Conservation (phyloP, 2,329 filamentous ascomycete species). For the Epichloe aotearoae region DNA sequence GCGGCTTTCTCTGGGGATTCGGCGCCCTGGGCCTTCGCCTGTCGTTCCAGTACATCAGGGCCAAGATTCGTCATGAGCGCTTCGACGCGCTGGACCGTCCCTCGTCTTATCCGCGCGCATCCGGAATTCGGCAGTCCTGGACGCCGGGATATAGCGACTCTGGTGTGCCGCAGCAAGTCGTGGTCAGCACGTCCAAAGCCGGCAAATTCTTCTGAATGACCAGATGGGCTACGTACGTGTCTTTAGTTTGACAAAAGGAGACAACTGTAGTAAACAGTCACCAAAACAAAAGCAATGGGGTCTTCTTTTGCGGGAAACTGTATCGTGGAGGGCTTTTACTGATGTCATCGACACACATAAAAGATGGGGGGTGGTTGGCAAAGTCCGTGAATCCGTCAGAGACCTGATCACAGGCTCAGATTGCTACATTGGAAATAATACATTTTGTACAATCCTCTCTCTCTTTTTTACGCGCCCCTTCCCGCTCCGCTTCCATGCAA, state of each 20-base stretch:
- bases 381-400: not conserved
- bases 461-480: not conserved
- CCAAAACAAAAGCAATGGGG: too few species aligned
- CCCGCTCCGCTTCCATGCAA: not conserved
- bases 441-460: not conserved
- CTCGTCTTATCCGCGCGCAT: too few species aligned
- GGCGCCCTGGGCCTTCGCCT: slow-evolving; percentile 49
- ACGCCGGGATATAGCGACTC: not conserved
- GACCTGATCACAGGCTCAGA: not conserved
- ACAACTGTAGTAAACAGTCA: too few species aligned
- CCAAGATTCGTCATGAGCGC: slow-evolving; percentile 42
- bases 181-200: slow-evolving; percentile 20
- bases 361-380: too few species aligned
- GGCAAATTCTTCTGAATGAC: slow-evolving; percentile 42
- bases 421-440: not conserved
- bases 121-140: too few species aligned
- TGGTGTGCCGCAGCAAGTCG: slow-evolving; percentile 16
- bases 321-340: too few species aligned
- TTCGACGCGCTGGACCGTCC: slow-evolving; percentile 54
- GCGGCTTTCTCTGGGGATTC: slow-evolving; percentile 59
- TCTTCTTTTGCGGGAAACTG: too few species aligned
- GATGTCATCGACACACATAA: too few species aligned
- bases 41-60: slow-evolving; percentile 39
- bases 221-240: too few species aligned
- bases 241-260: too few species aligned